Conservation (phyloP, 2,329 filamentous ascomycete genomes). For the Phialemoniopsis sp. region DNA sequence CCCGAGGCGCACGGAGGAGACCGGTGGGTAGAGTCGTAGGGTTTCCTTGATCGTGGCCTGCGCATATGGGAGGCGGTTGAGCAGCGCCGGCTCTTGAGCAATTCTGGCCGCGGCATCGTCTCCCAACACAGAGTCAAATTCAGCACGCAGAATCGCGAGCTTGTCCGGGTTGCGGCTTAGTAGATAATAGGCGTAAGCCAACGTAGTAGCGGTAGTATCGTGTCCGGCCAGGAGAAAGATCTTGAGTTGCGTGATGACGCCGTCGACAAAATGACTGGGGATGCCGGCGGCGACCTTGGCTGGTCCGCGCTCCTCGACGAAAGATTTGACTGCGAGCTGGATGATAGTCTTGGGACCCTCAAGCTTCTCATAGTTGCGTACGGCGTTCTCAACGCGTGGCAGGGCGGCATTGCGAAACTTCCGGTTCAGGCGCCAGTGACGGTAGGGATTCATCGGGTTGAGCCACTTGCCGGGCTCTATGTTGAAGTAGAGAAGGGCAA, state of each 20-base stretch:
- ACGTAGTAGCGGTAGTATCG: conserved; percentile 22
- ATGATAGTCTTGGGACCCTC: conserved; percentile 19
- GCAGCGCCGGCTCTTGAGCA: conserved; percentile 32
- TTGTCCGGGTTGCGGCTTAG: conserved; percentile 22
- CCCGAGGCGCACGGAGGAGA: conserved; percentile 35
- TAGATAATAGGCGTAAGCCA: conserved; percentile 17
- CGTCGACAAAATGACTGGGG: conserved; percentile 2
- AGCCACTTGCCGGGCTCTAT: conserved; percentile 11
- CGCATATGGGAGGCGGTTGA: conserved; percentile 50
- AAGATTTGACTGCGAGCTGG: conserved; percentile 18
- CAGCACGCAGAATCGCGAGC: conserved; percentile 24
- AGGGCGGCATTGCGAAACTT: neutral
- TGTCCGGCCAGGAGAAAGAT: conserved; percentile 23
- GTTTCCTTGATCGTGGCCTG: conserved; percentile 51
- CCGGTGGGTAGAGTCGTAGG: conserved; percentile 50
- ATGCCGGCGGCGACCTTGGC: neutral
- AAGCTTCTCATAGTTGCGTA: conserved; percentile 15
- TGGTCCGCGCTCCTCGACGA: conserved; percentile 9
- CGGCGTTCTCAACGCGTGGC: conserved; percentile 17
- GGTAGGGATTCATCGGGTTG: conserved; percentile 6
- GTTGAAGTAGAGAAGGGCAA: conserved; percentile 12
- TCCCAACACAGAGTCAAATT: conserved; percentile 45
- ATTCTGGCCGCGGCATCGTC: conserved; percentile 31
- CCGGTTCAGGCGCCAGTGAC: neutral
- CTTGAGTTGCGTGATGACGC: conserved; percentile 4